phyloP scores from a whole-genome alignment of 768 basidiomycete genomes.

The Mycena indigotica region DNA sequence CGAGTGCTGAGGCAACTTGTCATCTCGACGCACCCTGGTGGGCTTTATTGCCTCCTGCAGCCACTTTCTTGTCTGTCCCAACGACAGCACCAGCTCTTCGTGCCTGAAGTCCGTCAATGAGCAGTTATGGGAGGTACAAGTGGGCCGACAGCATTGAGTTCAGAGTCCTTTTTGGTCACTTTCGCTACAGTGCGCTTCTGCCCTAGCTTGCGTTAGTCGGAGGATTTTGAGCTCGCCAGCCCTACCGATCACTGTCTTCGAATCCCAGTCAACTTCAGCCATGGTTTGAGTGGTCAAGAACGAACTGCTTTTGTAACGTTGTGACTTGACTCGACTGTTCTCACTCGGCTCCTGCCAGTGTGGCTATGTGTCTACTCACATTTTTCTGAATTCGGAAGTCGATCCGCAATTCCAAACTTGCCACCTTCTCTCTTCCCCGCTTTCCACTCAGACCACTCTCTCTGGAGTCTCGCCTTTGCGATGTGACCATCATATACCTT shows the following conservation, averaged over 20 bases:
- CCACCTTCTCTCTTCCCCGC: no score
- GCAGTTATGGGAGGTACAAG: slow-evolving; percentile 20
- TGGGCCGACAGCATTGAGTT: slow-evolving; percentile 43
- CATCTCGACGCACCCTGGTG: slow-evolving; percentile 60
- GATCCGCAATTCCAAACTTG: no score
- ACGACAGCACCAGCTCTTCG: slow-evolving; percentile 76
- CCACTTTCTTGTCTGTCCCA: slow-evolving; percentile 79
- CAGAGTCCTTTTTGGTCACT: slow-evolving; percentile 61
- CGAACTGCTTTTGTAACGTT: no score
- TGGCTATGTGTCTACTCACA: no score
- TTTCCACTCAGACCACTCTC: no score
- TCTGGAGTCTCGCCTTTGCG: no score
- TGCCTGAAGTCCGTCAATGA: slow-evolving; percentile 49
- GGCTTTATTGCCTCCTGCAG: slow-evolving; percentile 73
- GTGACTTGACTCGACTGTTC: no score
- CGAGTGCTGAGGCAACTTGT: neutral
- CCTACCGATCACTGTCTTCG: slow-evolving; percentile 59
- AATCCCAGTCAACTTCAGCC: slow-evolving; percentile 72
- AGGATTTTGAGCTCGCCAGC: neutral
- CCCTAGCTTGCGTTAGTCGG: slow-evolving; percentile 34
- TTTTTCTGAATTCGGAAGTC: no score
- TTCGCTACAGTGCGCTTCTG: slow-evolving; percentile 61
- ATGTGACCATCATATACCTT: no score
- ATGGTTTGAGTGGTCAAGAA: no score
- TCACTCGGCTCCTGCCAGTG: no score